Base-by-base conservation (phyloP, 139 green algal genomes). In the Coccomyxa sp. region DNA sequence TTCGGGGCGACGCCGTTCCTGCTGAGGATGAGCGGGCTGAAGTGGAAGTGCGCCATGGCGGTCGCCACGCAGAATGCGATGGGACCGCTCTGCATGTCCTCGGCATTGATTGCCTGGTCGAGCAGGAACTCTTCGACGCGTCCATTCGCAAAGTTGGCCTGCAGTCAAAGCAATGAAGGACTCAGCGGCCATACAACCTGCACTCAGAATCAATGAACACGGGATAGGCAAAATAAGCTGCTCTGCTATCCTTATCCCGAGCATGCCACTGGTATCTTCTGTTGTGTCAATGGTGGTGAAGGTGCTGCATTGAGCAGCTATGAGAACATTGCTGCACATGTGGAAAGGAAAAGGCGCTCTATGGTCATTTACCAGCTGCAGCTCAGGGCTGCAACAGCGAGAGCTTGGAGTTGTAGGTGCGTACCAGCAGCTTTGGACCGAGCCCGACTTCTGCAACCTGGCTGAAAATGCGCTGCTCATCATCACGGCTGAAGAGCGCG, bases 91-190 rank as follows among this genome's bases (percentile, higher is more conserved):
- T 74, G 71, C 58, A 94, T 87, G 35, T 81, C 69, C 8, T 55
- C 74, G 0, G 81, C 79, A 0, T 37, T 86, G 8, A 94, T 55
- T n/a, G 18, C 79, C 33, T 77, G 77, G 22, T 82, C 86, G 18
- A 75, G 64, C 72, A 94, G 71, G 40, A 89, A 94, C 78, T 94
- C 85, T 73, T 94, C 90, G 12, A 94, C 73, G 0, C 90, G 79
- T 0, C 87, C 89, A 37, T 90, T 92, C 34, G 29, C 33, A 50
- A 90, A 93, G 54, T 85, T 75, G 0, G 78, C 73, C 83, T 87
- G 83, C 10, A 58, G 34, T 16, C 34, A 24, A 24, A 44, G 27
- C 14, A 9, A 72, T 35, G 27, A 35, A n/a, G 27, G n/a, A n/a
- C n/a, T n/a, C n/a, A 68, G 16, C 22, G 54, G 54, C 22, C 16